phyloP scores from a whole-genome alignment of 164 flowering plant genomes.

The Santalum album region DNA sequence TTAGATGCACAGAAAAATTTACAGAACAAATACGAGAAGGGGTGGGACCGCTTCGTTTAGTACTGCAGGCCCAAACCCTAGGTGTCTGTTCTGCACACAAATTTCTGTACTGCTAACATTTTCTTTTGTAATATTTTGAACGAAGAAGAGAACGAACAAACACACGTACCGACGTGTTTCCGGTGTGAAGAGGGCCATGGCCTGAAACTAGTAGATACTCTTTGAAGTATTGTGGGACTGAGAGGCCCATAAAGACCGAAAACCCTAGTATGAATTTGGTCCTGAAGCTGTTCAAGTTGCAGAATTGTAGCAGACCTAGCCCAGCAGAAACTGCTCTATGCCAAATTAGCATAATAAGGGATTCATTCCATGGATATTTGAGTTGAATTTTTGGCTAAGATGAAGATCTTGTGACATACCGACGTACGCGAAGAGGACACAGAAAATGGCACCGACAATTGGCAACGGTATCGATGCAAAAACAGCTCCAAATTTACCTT shows the following conservation, averaged over 20 bases:
- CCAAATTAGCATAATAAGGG: not conserved
- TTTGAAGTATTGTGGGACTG: slow-evolving; percentile 83
- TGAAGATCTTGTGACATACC: slow-evolving; percentile 24
- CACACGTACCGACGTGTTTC: slow-evolving; percentile 37
- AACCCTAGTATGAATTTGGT: slow-evolving; percentile 82
- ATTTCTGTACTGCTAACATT: too few relatives aligned
- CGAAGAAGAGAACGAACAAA: too few relatives aligned
- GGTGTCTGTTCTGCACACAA: too few relatives aligned
- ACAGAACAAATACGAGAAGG: too few relatives aligned
- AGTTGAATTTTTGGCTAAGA: not conserved
- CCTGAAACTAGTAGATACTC: slow-evolving; percentile 42
- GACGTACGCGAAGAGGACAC: slow-evolving; percentile 56
- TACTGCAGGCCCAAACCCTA: too few relatives aligned
- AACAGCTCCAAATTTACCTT: slow-evolving; percentile 71
- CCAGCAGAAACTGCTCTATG: slow-evolving; percentile 77
- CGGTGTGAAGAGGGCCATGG: slow-evolving; percentile 67
- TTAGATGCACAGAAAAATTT: too few relatives aligned
- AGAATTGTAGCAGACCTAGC: slow-evolving; percentile 76
- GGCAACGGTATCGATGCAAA: slow-evolving; percentile 66
- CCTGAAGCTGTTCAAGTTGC: slow-evolving; percentile 92
- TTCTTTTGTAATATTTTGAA: too few relatives aligned
- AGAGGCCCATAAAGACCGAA: slow-evolving; percentile 84
- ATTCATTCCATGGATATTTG: too few relatives aligned
- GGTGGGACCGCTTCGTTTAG: too few relatives aligned
- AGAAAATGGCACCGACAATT: slow-evolving; percentile 56